Evolutionary conservation across 495 filamentous ascomycete species (phyloP), one percentile per base, ranked within the genome.

Genomic region (Penicillium coprophilum): DNA sequence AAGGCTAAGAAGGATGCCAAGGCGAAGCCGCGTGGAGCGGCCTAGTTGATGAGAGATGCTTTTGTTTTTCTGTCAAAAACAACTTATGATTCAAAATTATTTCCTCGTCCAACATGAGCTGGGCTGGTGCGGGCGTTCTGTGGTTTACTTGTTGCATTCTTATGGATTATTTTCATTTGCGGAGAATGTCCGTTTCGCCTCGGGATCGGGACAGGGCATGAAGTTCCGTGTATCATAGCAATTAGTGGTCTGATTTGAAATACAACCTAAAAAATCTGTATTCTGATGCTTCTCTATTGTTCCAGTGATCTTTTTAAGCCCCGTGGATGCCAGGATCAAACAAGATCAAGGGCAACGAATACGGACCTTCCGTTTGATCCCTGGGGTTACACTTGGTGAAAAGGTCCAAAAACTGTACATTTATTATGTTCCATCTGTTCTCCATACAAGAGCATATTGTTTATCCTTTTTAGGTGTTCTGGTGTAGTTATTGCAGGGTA

Each of bases 1-100:
- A 86, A 86, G 69, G 81, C 80, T 50, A 97, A 97, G 79, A 94
- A 96, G 71, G 90, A 89, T 62, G 85, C 87, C 0, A 96, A 96
- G 73, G 74, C 83, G 0, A 96, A 95, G 77, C 89, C 90, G 19
- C 91, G 90, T 69, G 89, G 86, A 36, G 82, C 88, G 27, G 76
- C 67, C 32, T 81, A 69, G 66, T 48, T 28, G 20, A 30, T 13
- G 12, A 24, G 34, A 34, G 23, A 39, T 28, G 31, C 30, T 23
- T 38, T 44, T 27, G n/a, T n/a, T 57, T 41, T 31, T 28, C 40
- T 45, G 19, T 57, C 24, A 24, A 44, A 19, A 39, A 47, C 3
- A 30, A 52, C 10, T 20, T 11, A 52, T 7, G 45, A 44, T 44
- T 3, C 45, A 56, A 53, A 47, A 56, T 19, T 41, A 9, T 43